These are phyloP conservation scores for Lobosporangium transversale DNA, from an alignment of 192 early-diverging fungal species.

Conservation along the genomic window DNA sequence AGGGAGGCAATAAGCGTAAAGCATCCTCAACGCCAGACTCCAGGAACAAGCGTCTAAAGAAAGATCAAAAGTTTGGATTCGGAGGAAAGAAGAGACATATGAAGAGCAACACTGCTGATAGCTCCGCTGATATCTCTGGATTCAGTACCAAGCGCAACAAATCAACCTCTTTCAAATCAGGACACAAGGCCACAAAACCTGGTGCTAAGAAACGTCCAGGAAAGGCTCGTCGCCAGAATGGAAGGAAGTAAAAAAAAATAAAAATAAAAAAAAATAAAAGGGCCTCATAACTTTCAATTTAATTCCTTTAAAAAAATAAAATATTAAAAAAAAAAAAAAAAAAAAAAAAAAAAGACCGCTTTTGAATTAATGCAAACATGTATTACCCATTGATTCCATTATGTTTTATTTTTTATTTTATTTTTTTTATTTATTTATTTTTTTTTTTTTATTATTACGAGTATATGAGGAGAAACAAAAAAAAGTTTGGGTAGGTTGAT, in stretches of 20 bases:
- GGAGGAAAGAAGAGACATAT: slow-evolving; percentile 85
- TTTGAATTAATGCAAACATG: too few relatives aligned
- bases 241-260: slow-evolving; percentile 36
- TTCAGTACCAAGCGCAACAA: slow-evolving; percentile 65
- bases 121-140: slow-evolving; percentile 67
- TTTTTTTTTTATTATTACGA: not conserved
- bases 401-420: too few relatives aligned
- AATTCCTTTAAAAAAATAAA: not conserved
- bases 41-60: slow-evolving; percentile 47
- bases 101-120: slow-evolving; percentile 85
- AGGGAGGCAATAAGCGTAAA: slow-evolving; percentile 22
- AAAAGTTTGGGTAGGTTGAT: too few relatives aligned
- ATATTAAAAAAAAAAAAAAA: too few relatives aligned
- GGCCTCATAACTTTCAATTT: not conserved
- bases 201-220: slow-evolving; percentile 49
- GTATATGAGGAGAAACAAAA: not conserved
- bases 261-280: not conserved
- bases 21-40: slow-evolving; percentile 36
- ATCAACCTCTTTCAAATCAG: slow-evolving; percentile 35
- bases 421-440: too few relatives aligned
- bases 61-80: slow-evolving; percentile 92
- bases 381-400: too few relatives aligned
- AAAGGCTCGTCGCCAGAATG: slow-evolving; percentile 54
- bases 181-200: slow-evolving; percentile 31
- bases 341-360: too few relatives aligned